Evolutionary conservation across 129 eudicot genomes (phyloP).

Genomic region (Apium graveolens): DNA sequence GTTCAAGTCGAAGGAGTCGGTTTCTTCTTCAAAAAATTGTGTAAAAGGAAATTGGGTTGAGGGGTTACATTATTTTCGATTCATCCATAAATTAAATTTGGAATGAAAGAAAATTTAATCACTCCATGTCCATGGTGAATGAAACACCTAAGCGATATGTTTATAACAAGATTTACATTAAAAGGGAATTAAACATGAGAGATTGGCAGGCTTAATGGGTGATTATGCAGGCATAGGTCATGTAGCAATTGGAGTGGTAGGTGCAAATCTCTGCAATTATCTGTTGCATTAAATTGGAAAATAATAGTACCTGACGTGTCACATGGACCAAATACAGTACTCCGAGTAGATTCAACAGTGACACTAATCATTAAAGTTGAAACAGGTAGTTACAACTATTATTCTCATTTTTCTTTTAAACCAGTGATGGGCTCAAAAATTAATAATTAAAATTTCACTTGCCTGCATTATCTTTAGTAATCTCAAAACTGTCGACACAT

Average conservation of each 20-base stretch:
- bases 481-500: too few relatives aligned
- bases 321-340: constrained; percentile 4
- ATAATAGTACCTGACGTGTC: constrained; percentile 2
- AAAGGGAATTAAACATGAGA: not conserved
- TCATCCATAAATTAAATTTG: too few relatives aligned
- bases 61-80: not conserved
- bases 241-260: not conserved
- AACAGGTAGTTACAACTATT: not conserved
- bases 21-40: not conserved
- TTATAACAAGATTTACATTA: too few relatives aligned
- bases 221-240: too few relatives aligned
- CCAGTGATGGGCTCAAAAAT: too few relatives aligned
- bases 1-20: not conserved
- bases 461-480: too few relatives aligned
- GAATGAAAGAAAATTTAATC: too few relatives aligned
- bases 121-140: not conserved
- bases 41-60: not conserved
- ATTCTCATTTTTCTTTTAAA: not conserved
- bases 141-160: not conserved
- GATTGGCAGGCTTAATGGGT: not conserved
- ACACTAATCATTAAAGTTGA: not conserved
- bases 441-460: too few relatives aligned
- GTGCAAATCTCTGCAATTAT: not conserved
- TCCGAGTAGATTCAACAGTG: not conserved
- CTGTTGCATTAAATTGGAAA: not conserved